Evolutionary conservation across 345 rosid genomes (phyloP), one percentile per base, ranked within the genome.

Genomic region (Eucalyptus cloeziana): DNA sequence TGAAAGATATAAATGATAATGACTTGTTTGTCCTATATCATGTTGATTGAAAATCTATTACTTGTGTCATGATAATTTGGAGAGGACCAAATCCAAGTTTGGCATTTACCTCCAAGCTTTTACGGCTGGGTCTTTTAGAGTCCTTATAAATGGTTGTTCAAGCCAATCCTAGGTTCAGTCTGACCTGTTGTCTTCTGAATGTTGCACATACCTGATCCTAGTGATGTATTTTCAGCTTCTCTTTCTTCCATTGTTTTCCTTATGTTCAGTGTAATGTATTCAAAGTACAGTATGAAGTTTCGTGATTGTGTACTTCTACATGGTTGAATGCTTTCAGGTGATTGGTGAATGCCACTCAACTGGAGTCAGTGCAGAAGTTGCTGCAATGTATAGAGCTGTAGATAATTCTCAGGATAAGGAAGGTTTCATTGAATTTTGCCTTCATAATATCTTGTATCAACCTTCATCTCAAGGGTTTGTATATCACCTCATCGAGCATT

Each of bases 331-430:
- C 87, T 92, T 91, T 90, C 92, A 97, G 99, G 98, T 95, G 88
- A 94, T 96, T 86, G 98, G 98, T 91, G 98, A 96, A 90, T 97
- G 99, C 88, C 98, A 97, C 94, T 96, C 95, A 87, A 93, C 89
- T 67, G 89, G 89, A 85, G 90, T 96, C 90, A 92, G 93, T 91
- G 94, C 94, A 67, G 98, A 96, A 89, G 91, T 92, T 90, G 95
- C 95, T 89, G 93, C 86, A 79, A 96, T 96, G 91, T 97, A 97
- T 92, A 94, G 86, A 90, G 93, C 92, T 91, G 64, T 93, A 86
- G 90, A 89, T 89, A 91, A 87, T 88, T 92, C 92, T 85, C 93
- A 90, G 93, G 99, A 95, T 88, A 93, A 87, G 87, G 97, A 96
- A 86, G 89, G 95, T 88, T 94, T 97, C 91, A 90, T 95, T 91